Base-by-base conservation (phyloP, 352 stramenopile genomes). In the Pythium sp. region DNA sequence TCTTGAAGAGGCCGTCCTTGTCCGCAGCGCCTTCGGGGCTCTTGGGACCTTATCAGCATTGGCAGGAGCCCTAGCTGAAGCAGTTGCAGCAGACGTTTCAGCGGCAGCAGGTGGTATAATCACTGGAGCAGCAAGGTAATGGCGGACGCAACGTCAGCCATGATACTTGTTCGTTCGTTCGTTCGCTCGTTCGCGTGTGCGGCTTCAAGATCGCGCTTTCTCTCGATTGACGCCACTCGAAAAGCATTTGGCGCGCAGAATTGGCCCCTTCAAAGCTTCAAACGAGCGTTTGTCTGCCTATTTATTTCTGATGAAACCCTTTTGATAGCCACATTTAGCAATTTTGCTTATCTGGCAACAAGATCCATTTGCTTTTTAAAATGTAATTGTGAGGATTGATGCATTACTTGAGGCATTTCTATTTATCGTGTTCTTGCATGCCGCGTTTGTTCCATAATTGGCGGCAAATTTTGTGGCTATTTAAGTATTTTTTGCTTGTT, bases 1-100 rank as follows among this genome's bases (percentile, higher is more conserved):
- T 80, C 76, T 86, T 86, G 71, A 91, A 90, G 30, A 76, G 71
- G 6, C 75, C 76, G 9, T 77, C 81, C 36, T 77, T 71, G 65
- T 91, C 79, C 55, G 82, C 77, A 60, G 67, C 0, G 61, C 60
- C 41, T 71, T 76, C 3, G 62, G 20, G 3, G 57, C 9, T 38
- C 64, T 69, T 11, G 22, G 7, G 11, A 38, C 24, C 36, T 14
- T 15, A 43, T 43, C 36, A 14, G 36, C 36, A 43, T 15, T 11
- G 36, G 11, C 11, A 43, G 36, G 36, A 43, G 36, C 34, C 9
- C 8, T 38, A 38, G 34, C 8, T 1, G 24, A 26, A 38, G 38
- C 49, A 20, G 15, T 11, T 15, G 63, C 1, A 18, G 53, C 18
- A 57, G 64, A 7, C 26, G 56, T 3, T 7, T 56, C 51, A 43